Evolutionary conservation across 225 moss, liverwort and hornwort species (phyloP).

Genomic region (Polytrichum formosum): DNA sequence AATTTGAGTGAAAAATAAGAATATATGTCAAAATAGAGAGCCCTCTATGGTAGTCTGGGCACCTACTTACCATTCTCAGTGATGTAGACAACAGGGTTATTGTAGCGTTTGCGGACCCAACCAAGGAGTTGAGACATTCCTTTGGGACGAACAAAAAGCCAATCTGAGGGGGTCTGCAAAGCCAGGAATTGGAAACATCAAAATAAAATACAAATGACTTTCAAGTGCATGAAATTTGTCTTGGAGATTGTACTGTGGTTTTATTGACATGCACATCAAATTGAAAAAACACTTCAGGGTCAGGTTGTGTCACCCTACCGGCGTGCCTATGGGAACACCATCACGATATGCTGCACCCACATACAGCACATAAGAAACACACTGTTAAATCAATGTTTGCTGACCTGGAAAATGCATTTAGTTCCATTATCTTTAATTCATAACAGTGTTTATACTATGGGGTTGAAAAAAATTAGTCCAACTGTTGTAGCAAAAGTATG

Average conservation of each 20-base stretch:
- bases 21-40: too few relatives aligned
- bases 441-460: neutral
- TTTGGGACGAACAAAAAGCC: slow-evolving; percentile 58
- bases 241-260: too few relatives aligned
- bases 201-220: too few relatives aligned
- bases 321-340: slow-evolving; percentile 29
- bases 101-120: slow-evolving; percentile 52
- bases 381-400: neutral
- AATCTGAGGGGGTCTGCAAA: slow-evolving; percentile 51
- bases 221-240: too few relatives aligned
- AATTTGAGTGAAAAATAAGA: too few relatives aligned
- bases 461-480: neutral
- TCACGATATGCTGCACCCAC: slow-evolving; percentile 23
- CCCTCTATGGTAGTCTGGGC: neutral
- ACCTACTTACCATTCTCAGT: slow-evolving; percentile 57
- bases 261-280: neutral
- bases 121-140: slow-evolving; percentile 51
- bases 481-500: too few relatives aligned
- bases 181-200: neutral
- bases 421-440: neutral
- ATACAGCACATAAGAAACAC: neutral
- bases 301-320: slow-evolving; percentile 7
- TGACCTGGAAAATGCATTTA: neutral
- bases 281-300: neutral
- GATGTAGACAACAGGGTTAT: slow-evolving; percentile 47